Evolutionary conservation across 2,329 filamentous ascomycete species (phyloP).

Genomic region (Trichoderma sp.): DNA sequence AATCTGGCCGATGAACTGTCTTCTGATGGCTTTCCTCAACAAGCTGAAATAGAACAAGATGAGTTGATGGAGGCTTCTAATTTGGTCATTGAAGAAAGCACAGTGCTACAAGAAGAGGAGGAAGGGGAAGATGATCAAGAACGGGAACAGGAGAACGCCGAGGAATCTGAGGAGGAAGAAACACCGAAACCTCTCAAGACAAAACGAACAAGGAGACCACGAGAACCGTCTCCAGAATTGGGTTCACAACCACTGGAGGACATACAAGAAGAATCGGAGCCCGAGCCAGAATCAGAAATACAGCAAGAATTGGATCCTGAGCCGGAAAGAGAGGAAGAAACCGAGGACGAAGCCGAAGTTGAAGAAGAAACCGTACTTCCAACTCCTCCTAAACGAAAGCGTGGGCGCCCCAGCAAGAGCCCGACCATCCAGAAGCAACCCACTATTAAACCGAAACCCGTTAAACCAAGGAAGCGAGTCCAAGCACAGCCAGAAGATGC

Average conservation of each 20-base stretch:
- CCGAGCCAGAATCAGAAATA: neutral
- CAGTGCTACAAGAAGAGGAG: neutral
- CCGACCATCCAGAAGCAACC: constrained; percentile 50
- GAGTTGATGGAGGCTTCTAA: neutral
- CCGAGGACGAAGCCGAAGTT: neutral
- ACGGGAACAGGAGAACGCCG: constrained; percentile 42
- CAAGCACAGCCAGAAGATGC: constrained; percentile 2
- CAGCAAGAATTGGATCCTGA: neutral
- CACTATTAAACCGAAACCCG: constrained; percentile 34
- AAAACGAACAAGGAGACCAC: constrained; percentile 48
- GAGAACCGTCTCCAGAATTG: constrained; percentile 48
- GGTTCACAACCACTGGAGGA: constrained; percentile 43
- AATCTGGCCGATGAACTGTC: constrained; percentile 43
- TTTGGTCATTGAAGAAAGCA: neutral
- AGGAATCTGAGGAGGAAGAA: constrained; percentile 50
- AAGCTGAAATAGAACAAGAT: constrained; percentile 17
- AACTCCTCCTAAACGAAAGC: constrained; percentile 44
- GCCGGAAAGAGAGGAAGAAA: neutral
- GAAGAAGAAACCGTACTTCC: constrained; percentile 29
- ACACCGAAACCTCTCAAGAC: constrained; percentile 48
- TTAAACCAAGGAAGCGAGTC: constrained; percentile 32
- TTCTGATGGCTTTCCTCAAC: constrained; percentile 34
- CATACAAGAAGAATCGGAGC: constrained; percentile 31
- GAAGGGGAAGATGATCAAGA: constrained; percentile 30
- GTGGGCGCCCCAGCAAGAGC: constrained; percentile 44